A percentile compares a stretch with the other conserved stretches of the same genome.
Conservation (phyloP, 306 rosid species). For the Prunus fruticosa region DNA sequence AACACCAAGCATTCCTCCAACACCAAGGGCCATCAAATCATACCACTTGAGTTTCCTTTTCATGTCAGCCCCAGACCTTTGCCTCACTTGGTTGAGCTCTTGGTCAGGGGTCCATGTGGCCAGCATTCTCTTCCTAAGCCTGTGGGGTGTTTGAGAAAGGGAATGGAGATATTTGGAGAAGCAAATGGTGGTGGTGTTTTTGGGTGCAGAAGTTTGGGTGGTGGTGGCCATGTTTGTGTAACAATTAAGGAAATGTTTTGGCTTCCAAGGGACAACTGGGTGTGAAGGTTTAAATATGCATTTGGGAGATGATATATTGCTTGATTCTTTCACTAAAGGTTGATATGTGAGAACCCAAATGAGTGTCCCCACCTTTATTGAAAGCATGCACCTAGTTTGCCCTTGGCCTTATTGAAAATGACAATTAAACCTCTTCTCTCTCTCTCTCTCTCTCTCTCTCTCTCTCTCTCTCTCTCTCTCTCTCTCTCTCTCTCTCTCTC, state of each 20-base stretch:
- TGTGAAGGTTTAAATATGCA: slow-evolving; percentile 53
- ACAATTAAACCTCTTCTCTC: slow-evolving; percentile 1
- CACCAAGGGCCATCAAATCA: slow-evolving; percentile 79
- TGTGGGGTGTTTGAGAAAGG: slow-evolving; percentile 77
- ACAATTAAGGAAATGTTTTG: slow-evolving; percentile 26
- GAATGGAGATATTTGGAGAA: slow-evolving; percentile 58
- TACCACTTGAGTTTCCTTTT: slow-evolving; percentile 81
- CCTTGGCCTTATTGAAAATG: slow-evolving; percentile 16
- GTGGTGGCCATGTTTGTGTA: slow-evolving; percentile 32
- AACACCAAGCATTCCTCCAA: slow-evolving; percentile 97
- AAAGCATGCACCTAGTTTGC: slow-evolving; percentile 28
- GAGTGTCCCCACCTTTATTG: slow-evolving; percentile 38
- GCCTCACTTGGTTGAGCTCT: slow-evolving; percentile 83
- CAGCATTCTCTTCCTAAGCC: slow-evolving; percentile 77
- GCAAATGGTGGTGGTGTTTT: slow-evolving; percentile 28
- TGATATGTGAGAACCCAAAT: slow-evolving; percentile 27
- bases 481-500: no score
- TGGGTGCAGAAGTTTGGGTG: slow-evolving; percentile 22
- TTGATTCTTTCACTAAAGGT: slow-evolving; percentile 26
- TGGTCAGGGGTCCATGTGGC: slow-evolving; percentile 94
- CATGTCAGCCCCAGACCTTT: slow-evolving; percentile 91
- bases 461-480: no score
- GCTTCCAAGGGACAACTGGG: slow-evolving; percentile 29
- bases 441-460: not conserved
- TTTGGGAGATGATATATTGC: slow-evolving; percentile 36